Evolutionary conservation across 352 stramenopile genomes (phyloP).

Genomic region (Pythium scleroteichum): DNA sequence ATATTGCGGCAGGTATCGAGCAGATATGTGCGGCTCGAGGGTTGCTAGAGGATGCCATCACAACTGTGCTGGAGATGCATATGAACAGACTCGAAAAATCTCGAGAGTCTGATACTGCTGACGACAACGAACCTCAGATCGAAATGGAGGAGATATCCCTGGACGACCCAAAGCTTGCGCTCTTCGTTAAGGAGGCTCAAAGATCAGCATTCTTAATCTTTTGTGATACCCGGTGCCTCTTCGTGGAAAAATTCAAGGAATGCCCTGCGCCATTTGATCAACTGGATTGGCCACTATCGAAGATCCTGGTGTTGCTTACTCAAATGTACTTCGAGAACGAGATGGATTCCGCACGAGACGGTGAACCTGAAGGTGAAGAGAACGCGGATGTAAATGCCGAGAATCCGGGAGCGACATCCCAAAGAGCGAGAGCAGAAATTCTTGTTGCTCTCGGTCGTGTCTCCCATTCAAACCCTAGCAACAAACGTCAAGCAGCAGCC

Average conservation of each 20-base stretch:
- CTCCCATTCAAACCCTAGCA: constrained; percentile 80
- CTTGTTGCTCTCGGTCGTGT: constrained; percentile 69
- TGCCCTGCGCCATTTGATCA: constrained; percentile 51
- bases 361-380: constrained; percentile 56
- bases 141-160: constrained; percentile 74
- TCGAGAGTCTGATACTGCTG: constrained; percentile 30
- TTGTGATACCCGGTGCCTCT: constrained; percentile 79
- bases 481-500: constrained; percentile 74
- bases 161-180: constrained; percentile 44
- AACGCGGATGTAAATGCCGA: constrained; percentile 25
- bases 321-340: constrained; percentile 86
- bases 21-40: constrained; percentile 38
- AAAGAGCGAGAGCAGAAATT: constrained; percentile 62
- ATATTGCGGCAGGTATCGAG: constrained; percentile 37
- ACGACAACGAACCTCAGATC: constrained; percentile 35
- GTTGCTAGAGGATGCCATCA: constrained; percentile 58
- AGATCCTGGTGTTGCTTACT: constrained; percentile 64
- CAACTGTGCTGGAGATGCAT: constrained; percentile 78
- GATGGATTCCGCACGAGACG: constrained; percentile 40
- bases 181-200: constrained; percentile 68
- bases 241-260: constrained; percentile 82
- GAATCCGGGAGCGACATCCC: constrained; percentile 24
- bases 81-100: constrained; percentile 42
- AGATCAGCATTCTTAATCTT: constrained; percentile 72
- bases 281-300: constrained; percentile 70